These are phyloP conservation scores for Ceratocystis albifundus DNA, from an alignment of 2,329 filamentous ascomycete genomes.

Conservation along the genomic window DNA sequence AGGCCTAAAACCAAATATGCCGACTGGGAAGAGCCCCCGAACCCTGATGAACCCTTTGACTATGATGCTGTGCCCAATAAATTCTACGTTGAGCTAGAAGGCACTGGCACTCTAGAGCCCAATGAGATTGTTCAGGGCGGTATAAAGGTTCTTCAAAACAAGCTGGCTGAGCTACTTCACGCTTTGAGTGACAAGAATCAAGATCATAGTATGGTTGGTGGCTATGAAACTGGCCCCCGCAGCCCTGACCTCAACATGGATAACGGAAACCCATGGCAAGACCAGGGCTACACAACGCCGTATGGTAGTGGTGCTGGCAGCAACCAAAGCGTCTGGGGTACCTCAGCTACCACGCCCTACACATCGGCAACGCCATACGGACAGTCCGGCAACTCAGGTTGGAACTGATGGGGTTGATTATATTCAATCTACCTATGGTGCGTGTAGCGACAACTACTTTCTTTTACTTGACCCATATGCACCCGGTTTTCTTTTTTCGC, in stretches of 20 bases:
- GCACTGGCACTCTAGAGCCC: slow-evolving; percentile 74
- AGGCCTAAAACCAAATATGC: slow-evolving; percentile 76
- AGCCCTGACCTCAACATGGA: slow-evolving; percentile 55
- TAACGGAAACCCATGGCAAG: slow-evolving; percentile 46
- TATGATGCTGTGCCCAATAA: slow-evolving; percentile 72
- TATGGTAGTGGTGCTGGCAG: slow-evolving; percentile 45
- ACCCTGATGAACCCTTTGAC: slow-evolving; percentile 79
- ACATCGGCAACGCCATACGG: slow-evolving; percentile 37
- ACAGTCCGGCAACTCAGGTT: slow-evolving; percentile 24
- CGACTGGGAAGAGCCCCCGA: slow-evolving; percentile 64
- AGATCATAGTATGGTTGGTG: slow-evolving; percentile 31
- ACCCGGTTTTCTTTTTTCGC: slow-evolving; percentile 15
- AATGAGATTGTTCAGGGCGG: slow-evolving; percentile 81
- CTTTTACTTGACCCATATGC: neutral
- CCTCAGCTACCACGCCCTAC: slow-evolving; percentile 39
- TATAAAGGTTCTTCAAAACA: slow-evolving; percentile 78
- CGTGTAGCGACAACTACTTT: neutral
- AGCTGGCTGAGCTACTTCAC: slow-evolving; percentile 69
- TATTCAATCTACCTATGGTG: neutral
- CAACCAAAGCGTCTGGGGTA: slow-evolving; percentile 52
- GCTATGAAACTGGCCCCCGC: slow-evolving; percentile 51
- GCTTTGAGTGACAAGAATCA: slow-evolving; percentile 44
- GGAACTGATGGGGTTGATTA: slow-evolving; percentile 20
- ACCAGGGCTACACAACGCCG: slow-evolving; percentile 58
- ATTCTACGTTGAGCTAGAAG: slow-evolving; percentile 93